Base-by-base conservation (phyloP, 2,329 filamentous ascomycete genomes). In the Colletotrichum tanaceti region DNA sequence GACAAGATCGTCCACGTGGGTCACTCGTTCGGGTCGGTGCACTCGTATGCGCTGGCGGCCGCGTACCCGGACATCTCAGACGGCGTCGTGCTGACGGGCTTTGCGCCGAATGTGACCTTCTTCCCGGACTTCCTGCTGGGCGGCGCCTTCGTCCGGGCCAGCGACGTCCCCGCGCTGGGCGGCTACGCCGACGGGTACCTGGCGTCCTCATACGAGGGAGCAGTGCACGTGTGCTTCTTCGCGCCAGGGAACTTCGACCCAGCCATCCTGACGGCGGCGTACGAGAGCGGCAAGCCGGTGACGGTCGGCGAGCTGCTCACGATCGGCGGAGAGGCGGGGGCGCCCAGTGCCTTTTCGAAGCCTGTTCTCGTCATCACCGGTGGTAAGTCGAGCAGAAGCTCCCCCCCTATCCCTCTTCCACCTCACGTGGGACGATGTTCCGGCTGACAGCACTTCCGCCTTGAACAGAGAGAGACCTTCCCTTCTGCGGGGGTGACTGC, bases 401-500 rank as follows among this genome's bases (percentile, higher is more conserved):
- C 3, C 11, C 1, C 10, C 7, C 10, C 10, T n/a, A 18, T 4
- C 24, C 14, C 18, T n/a, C 2, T 28, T 18, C 32, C 32, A 35
- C 10, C 32, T 18, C 4, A 13, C 24, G 7, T 10, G n/a, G 32
- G 16, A 35, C 32, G 5, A 35, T 35, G 28, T 65, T 65, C 24
- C n/a, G 20, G 11, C 22, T 54, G 2, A 49, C 32, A 3, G 7
- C 5, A n/a, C 13, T 32, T 7, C 4, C 16, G 46, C 13, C 41
- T 28, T 16, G 3, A 18, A 18, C 16, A 84, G 82, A 82, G 22
- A 75, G 76, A 14, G 85, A 89, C 57, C 66, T 85, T 13, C 84
- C 86, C 6, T 91, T 88, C 76, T 91, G 89, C 68, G 89, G 88
- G 4, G 86, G 87, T 32, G 84, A 90, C 75, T 91, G 88, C 77